Evolutionary conservation across 768 basidiomycete species (phyloP).

Genomic region (Termitomyces sp.): DNA sequence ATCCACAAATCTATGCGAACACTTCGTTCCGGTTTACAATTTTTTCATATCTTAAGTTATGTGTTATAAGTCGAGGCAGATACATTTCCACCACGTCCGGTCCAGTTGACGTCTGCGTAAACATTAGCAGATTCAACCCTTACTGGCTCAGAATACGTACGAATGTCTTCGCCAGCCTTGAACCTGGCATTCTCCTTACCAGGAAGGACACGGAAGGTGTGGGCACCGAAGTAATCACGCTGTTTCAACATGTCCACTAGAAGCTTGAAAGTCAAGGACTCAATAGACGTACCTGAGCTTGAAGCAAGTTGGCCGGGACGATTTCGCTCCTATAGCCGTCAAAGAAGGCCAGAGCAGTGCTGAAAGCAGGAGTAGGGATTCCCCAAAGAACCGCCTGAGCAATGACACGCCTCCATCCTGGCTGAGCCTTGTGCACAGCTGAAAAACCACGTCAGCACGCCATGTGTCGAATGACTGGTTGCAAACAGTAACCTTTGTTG

Average conservation of each 20-base stretch:
- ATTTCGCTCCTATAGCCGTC: slow-evolving; percentile 97
- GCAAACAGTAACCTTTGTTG: slow-evolving; percentile 61
- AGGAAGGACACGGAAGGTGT: slow-evolving; percentile 93
- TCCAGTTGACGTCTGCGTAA: slow-evolving; percentile 90
- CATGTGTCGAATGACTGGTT: neutral
- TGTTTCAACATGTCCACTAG: slow-evolving; percentile 16
- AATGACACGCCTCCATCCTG: slow-evolving; percentile 95
- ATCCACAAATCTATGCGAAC: slow-evolving; percentile 7
- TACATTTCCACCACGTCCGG: slow-evolving; percentile 93
- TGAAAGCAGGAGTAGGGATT: slow-evolving; percentile 95
- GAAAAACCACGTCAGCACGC: slow-evolving; percentile 1
- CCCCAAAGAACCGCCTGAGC: slow-evolving; percentile 98
- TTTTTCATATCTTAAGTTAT: slow-evolving; percentile 21
- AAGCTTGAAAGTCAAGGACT: neutral
- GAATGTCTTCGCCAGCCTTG: slow-evolving; percentile 80
- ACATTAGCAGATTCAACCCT: slow-evolving; percentile 3
- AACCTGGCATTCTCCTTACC: slow-evolving; percentile 87
- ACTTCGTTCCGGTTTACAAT: slow-evolving; percentile 4
- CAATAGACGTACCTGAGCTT: slow-evolving; percentile 65
- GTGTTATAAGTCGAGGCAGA: slow-evolving; percentile 82
- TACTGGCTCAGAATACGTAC: slow-evolving; percentile 40
- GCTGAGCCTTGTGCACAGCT: slow-evolving; percentile 92
- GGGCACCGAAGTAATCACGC: slow-evolving; percentile 99
- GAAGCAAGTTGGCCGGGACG: slow-evolving; percentile 90
- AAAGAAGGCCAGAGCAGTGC: slow-evolving; percentile 97